Evolutionary conservation across 2,329 filamentous ascomycete genomes (phyloP).

Genomic region (Fusarium bactridioides): DNA sequence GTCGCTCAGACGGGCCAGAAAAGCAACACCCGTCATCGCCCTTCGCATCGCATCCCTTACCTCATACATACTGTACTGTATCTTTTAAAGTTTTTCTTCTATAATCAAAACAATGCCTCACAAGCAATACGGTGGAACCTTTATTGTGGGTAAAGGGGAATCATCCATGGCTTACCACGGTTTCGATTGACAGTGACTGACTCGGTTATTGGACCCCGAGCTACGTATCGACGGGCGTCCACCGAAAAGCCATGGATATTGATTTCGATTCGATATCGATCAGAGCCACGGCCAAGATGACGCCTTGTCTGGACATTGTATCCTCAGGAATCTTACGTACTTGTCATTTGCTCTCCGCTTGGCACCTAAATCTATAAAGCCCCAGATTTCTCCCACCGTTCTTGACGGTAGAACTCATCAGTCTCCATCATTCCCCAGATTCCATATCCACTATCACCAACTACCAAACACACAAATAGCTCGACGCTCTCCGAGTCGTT

Average conservation of each 20-base stretch:
- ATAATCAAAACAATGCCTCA: slow-evolving; percentile 6
- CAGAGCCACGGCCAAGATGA: slow-evolving; percentile 24
- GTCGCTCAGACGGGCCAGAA: slow-evolving; percentile 11
- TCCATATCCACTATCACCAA: slow-evolving; percentile 23
- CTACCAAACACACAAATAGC: slow-evolving; percentile 19
- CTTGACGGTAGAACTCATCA: slow-evolving; percentile 48
- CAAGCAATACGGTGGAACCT: slow-evolving; percentile 34
- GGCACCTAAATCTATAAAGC: slow-evolving; percentile 45
- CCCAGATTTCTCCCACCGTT: slow-evolving; percentile 48
- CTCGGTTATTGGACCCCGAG: slow-evolving; percentile 34
- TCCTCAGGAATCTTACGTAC: slow-evolving; percentile 28
- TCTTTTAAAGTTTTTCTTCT: slow-evolving; percentile 21
- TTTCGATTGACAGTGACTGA: slow-evolving; percentile 23
- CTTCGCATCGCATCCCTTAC: slow-evolving; percentile 36
- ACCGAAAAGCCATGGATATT: slow-evolving; percentile 19
- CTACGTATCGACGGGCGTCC: slow-evolving; percentile 34
- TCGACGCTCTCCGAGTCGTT: slow-evolving; percentile 4
- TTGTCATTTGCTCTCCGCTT: slow-evolving; percentile 9
- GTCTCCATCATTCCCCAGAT: slow-evolving; percentile 32
- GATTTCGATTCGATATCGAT: slow-evolving; percentile 32
- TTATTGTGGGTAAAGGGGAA: slow-evolving; percentile 36
- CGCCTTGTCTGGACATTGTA: slow-evolving; percentile 12
- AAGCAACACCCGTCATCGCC: slow-evolving; percentile 32
- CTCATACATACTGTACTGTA: slow-evolving; percentile 24
- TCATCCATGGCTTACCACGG: slow-evolving; percentile 34